Base-by-base conservation (phyloP, 257 asterid species). In the Ophiorrhiza pumila region DNA sequence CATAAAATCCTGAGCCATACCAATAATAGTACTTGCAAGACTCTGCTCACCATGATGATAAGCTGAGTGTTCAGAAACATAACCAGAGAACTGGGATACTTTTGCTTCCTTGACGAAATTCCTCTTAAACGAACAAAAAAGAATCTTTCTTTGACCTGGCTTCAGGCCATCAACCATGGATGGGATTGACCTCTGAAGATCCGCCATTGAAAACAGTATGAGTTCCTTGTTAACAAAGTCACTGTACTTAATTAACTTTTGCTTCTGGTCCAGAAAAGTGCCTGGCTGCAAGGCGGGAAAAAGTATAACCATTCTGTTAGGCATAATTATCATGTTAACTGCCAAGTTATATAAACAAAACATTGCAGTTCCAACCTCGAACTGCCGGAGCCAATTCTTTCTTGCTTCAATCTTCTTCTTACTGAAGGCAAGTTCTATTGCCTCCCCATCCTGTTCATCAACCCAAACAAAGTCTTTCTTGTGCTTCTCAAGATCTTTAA, bases 11-110 rank as follows among this genome's bases (percentile, higher is more conserved):
- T 95, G 99, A 78, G 99, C 99, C 99, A 95, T 90, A 66, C 97
- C 99, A 80, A 92, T 89, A 11, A 94, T 94, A 74, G 99, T 90
- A 74, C 97, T 68, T 68, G 91, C 95, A 79, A 92, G 96, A 80
- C 99, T 95, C 78, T 85, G 91, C 83, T 95, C 99, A 65, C 99
- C 99, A 69, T 95, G 99, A 82, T 95, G 99, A 77, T 95, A 95
- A 45, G 99, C 99, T 25, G 99, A 90, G 79, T 92, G 99, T 77
- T 95, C 99, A 22, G 99, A 95, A 62, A 95, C 98, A 80, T 89
- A 95, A 80, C 98, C 99, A 50, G 96, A 87, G 82, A 95, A 95
- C 71, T 92, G 99, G 25, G 96, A 91, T 73, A 95, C 91, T 83
- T 95, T 95, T 47, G 91, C 91, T 82, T 92, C 99, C 87, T 83